Evolutionary conservation across 495 filamentous ascomycete species (phyloP), one percentile per base, ranked within the genome.

Genomic region (Neurospora sp.): DNA sequence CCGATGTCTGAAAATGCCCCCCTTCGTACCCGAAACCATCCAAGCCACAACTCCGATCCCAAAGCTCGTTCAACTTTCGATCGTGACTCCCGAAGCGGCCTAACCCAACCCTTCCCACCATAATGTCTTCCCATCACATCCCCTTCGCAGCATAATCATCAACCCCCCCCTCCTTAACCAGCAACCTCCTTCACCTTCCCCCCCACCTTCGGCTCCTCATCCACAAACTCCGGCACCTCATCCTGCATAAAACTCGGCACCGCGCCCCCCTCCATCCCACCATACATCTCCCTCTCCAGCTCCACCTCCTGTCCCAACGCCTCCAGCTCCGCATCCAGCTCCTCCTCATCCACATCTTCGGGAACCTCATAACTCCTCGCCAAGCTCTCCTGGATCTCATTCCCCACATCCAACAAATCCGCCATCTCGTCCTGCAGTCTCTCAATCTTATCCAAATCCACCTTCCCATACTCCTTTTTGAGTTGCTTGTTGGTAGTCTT

Each of bases 341-440:
- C 96, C 2, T 92, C 91, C 89, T 99, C 96, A 83, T 99, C 96
- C 72, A 99, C 94, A 79, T 98, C 95, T 80, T 99, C 96, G 2
- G 96, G 96, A 31, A 99, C 85, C 80, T 98, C 96, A 81, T 99
- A 99, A 73, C 94, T 92, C 74, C 96, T 83, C 71, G 92, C 93
- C 71, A 99, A 27, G 27, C 27, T 27, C 85, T 99, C 96, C 82
- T 99, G 93, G 72, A 99, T 99, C 83, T 98, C 96, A 82, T 98
- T 98, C 3, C 96, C 96, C 46, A 98, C 90, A 78, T 99, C 96
- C 90, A 99, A 92, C 83, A 98, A 78, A 83, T 99, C 96, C 42
- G 93, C 94, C 95, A 99, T 98, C 86, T 99, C 96, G 80, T 99
- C 96, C 87, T 99, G 96, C 87, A 99, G 90, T 73, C 91, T 88